phyloP scores from a whole-genome alignment of 306 rosid species.

The Cyclanthera cordifolia region DNA sequence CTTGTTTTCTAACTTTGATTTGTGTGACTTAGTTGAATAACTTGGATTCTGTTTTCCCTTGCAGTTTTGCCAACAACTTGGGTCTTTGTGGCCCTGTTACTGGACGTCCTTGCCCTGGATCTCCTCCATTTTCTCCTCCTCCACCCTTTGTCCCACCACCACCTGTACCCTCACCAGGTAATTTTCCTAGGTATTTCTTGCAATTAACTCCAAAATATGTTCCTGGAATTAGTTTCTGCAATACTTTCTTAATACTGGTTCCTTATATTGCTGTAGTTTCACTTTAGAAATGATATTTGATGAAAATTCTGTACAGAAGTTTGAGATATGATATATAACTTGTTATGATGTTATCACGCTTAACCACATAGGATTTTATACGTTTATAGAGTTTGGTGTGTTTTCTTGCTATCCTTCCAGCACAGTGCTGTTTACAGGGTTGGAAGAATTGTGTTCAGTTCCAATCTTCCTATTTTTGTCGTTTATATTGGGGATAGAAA shows the following conservation, averaged over 20 bases:
- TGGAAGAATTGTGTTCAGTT: neutral
- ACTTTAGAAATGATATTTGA: too few relatives aligned
- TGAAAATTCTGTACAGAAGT: too few relatives aligned
- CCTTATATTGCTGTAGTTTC: too few relatives aligned
- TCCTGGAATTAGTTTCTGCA: too few relatives aligned
- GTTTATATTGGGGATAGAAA: too few relatives aligned
- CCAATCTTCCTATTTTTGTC: neutral
- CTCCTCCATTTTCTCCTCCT: slow-evolving; percentile 99
- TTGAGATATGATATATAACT: too few relatives aligned
- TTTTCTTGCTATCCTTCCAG: neutral
- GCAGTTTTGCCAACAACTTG: slow-evolving; percentile 93
- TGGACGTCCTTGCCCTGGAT: slow-evolving; percentile 95
- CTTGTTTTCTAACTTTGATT: slow-evolving; percentile 6
- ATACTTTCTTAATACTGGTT: too few relatives aligned
- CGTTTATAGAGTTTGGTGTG: neutral
- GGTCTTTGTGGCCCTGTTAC: slow-evolving; percentile 96
- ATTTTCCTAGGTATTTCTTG: too few relatives aligned
- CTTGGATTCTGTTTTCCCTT: slow-evolving; percentile 11
- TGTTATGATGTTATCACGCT: too few relatives aligned
- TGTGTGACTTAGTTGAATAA: slow-evolving; percentile 14
- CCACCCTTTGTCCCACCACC: slow-evolving; percentile 97
- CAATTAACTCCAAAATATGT: too few relatives aligned
- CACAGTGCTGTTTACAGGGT: neutral
- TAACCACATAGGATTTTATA: neutral
- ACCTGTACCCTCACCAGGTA: slow-evolving; percentile 72